These are phyloP conservation scores for Astrothelium subdiscretum DNA, from an alignment of 495 filamentous ascomycete genomes.

Conservation along the genomic window DNA sequence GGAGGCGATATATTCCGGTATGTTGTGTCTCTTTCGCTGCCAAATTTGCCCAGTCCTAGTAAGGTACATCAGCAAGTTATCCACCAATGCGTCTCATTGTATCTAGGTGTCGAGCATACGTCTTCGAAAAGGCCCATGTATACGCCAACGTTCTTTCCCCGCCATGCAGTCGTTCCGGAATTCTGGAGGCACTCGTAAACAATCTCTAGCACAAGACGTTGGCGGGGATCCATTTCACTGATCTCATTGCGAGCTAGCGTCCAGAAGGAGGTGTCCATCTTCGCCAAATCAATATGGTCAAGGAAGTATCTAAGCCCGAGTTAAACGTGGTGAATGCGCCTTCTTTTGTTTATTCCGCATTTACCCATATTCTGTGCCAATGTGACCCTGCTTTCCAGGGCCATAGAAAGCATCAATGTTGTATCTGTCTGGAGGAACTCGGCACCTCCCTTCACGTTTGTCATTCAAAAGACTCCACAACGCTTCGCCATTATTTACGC, in stretches of 20 bases:
- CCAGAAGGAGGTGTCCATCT: constrained; percentile 15
- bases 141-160: background rate
- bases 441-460: background rate
- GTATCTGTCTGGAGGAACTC: background rate
- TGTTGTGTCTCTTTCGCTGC: constrained; percentile 1
- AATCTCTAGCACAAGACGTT: background rate
- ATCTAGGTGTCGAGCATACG: too few relatives aligned
- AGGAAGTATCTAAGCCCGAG: background rate
- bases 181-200: background rate
- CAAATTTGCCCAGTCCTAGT: constrained; percentile 5
- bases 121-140: constrained; percentile 6
- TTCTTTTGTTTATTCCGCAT: background rate
- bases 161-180: background rate
- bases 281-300: constrained; percentile 2
- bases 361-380: background rate
- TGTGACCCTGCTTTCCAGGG: background rate
- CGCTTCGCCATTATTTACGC: background rate
- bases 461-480: background rate
- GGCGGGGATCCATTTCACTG: background rate
- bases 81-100: too few relatives aligned
- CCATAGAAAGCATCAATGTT: constrained; percentile 1
- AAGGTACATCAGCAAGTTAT: background rate
- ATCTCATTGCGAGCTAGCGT: constrained; percentile 9
- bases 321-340: background rate
- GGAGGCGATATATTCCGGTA: background rate